These are phyloP conservation scores for Hippophae rhamnoides DNA, from an alignment of 306 rosid species.

Conservation along the genomic window DNA sequence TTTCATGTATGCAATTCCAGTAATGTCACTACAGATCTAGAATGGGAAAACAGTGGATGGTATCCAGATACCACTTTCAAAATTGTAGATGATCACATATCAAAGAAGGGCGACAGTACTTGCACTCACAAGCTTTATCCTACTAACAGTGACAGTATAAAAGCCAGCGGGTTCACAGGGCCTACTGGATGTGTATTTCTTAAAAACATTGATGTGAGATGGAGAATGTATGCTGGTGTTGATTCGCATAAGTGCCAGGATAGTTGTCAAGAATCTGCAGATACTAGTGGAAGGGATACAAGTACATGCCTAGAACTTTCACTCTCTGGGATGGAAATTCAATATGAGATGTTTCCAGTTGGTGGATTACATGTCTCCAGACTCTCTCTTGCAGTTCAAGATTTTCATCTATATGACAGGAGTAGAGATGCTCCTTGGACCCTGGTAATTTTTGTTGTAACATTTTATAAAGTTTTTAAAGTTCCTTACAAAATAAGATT, in stretches of 20 bases:
- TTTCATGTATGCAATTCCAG: slow-evolving; percentile 24
- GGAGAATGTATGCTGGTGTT: slow-evolving; percentile 79
- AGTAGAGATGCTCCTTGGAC: slow-evolving; percentile 91
- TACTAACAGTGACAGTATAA: slow-evolving; percentile 30
- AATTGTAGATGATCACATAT: slow-evolving; percentile 75
- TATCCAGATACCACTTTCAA: slow-evolving; percentile 37
- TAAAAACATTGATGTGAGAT: slow-evolving; percentile 59
- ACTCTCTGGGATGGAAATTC: slow-evolving; percentile 63
- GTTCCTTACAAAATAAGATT: slow-evolving; percentile 18
- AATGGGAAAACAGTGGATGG: slow-evolving; percentile 67
- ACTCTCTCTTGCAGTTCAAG: slow-evolving; percentile 68
- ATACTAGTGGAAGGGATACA: slow-evolving; percentile 43
- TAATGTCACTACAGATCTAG: slow-evolving; percentile 36
- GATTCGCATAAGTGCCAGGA: slow-evolving; percentile 47
- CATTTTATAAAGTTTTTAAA: slow-evolving; percentile 13
- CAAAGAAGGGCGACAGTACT: slow-evolving; percentile 31
- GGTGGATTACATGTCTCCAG: slow-evolving; percentile 68
- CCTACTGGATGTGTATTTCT: slow-evolving; percentile 59
- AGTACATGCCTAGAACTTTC: slow-evolving; percentile 50
- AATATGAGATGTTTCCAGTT: slow-evolving; percentile 57
- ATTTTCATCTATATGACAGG: slow-evolving; percentile 62
- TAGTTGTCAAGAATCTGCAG: slow-evolving; percentile 27
- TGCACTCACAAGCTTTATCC: slow-evolving; percentile 23
- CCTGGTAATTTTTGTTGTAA: slow-evolving; percentile 41
- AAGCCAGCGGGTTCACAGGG: slow-evolving; percentile 24